These are phyloP conservation scores for Sclerotinia sclerotiorum DNA, from an alignment of 2,329 filamentous ascomycete genomes.

Conservation along the genomic window DNA sequence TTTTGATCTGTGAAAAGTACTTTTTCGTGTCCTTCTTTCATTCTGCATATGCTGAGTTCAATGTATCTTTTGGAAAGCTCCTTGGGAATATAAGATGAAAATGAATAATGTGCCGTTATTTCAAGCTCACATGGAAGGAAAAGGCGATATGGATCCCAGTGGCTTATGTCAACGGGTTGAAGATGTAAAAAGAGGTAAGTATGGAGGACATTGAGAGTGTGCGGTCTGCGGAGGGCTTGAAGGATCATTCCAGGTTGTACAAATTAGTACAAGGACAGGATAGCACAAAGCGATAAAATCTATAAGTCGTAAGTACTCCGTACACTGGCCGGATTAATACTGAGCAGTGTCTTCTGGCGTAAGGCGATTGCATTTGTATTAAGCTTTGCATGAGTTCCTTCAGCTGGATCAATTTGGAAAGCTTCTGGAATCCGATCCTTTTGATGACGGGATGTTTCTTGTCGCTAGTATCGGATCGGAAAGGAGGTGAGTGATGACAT, in stretches of 20 bases:
- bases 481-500: constrained; percentile 7
- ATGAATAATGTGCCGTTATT: neutral
- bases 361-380: neutral
- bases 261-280: neutral
- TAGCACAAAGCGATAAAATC: neutral
- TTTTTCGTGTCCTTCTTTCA: neutral
- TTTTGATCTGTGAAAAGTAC: neutral
- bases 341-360: neutral
- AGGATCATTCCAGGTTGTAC: neutral
- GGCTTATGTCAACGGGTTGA: neutral
- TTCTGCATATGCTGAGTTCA: neutral
- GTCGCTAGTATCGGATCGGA: constrained; percentile 9
- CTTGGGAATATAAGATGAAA: too few relatives aligned
- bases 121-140: neutral
- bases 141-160: neutral
- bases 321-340: neutral
- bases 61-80: neutral
- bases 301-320: neutral
- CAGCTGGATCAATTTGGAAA: neutral
- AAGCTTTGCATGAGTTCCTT: neutral
- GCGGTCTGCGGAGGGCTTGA: neutral
- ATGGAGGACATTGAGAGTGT: neutral
- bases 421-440: neutral
- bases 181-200: neutral
- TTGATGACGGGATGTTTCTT: neutral